These are phyloP conservation scores for Mucor piriformis DNA, from an alignment of 371 early-diverging fungal species.

Conservation along the genomic window DNA sequence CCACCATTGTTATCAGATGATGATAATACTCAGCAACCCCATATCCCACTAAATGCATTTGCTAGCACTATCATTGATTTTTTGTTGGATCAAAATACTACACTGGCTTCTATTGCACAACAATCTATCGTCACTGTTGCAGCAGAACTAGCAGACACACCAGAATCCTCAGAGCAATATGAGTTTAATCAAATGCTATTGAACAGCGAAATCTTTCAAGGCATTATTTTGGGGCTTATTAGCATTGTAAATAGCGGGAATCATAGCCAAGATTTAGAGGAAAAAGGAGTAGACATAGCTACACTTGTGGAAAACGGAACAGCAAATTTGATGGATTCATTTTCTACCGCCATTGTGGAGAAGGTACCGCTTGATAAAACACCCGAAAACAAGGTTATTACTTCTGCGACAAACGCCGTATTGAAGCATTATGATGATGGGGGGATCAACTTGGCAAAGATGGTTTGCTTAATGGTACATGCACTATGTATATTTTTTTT, in stretches of 20 bases:
- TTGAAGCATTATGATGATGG: conserved; percentile 25
- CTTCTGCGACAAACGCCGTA: neutral
- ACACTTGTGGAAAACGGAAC: neutral
- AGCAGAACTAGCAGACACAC: conserved; percentile 43
- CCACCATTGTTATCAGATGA: neutral
- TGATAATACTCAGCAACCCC: conserved; percentile 18
- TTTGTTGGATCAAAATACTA: conserved; percentile 57
- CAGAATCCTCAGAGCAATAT: conserved; percentile 12
- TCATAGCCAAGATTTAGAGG: conserved; percentile 3
- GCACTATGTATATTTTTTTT: neutral
- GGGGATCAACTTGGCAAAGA: conserved; percentile 46
- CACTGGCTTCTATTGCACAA: conserved; percentile 50
- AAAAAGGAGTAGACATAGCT: neutral
- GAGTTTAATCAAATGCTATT: conserved; percentile 28
- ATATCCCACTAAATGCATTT: conserved; percentile 41
- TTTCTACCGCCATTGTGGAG: conserved; percentile 5
- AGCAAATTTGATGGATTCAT: conserved; percentile 10
- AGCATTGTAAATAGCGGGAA: conserved; percentile 17
- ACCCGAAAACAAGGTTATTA: conserved; percentile 3
- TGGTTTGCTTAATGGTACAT: conserved; percentile 48
- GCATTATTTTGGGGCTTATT: conserved; percentile 38
- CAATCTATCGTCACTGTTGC: conserved; percentile 50
- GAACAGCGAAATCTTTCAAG: conserved; percentile 46
- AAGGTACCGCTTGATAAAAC: neutral
- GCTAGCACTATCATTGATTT: conserved; percentile 48